Evolutionary conservation across 1,284 basidiomycete genomes (phyloP).

Genomic region (Pseudozyma pruni): DNA sequence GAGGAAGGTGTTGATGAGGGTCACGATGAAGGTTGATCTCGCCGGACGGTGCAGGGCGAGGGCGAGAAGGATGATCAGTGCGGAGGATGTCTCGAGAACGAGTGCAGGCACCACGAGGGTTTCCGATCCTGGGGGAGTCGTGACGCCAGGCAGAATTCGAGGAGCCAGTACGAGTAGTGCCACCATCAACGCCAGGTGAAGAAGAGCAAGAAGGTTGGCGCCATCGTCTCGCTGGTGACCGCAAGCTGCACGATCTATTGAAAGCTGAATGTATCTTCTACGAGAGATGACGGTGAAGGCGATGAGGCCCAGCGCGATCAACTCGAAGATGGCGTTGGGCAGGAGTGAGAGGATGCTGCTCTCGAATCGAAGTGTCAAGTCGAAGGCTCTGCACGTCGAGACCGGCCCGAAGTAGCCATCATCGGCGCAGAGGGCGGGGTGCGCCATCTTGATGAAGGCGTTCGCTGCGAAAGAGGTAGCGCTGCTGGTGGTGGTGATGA

Average conservation of each 20-base stretch:
- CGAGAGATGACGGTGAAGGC: constrained; percentile 3
- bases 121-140: neutral
- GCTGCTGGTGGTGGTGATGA: too few species aligned
- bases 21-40: constrained; percentile 5
- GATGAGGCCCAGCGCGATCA: constrained; percentile 9
- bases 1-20: constrained; percentile 21
- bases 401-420: constrained; percentile 20
- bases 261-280: constrained; percentile 4
- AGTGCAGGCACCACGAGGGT: constrained; percentile 11
- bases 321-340: constrained; percentile 18
- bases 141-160: constrained; percentile 2
- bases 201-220: constrained; percentile 3
- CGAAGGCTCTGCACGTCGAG: constrained; percentile 38
- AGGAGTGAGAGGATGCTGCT: constrained; percentile 25
- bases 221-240: constrained; percentile 14
- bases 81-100: constrained; percentile 13
- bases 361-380: constrained; percentile 37
- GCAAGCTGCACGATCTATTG: constrained; percentile 1
- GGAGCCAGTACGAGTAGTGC: constrained; percentile 4
- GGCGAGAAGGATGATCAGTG: constrained; percentile 7
- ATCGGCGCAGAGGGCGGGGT: constrained; percentile 6
- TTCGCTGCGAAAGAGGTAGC: too few species aligned
- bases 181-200: constrained; percentile 5
- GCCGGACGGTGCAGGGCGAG: constrained; percentile 10
- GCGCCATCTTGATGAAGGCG: too few species aligned